Evolutionary conservation across 2,329 filamentous ascomycete species (phyloP).

Genomic region (Sarocladiaceae sp.): DNA sequence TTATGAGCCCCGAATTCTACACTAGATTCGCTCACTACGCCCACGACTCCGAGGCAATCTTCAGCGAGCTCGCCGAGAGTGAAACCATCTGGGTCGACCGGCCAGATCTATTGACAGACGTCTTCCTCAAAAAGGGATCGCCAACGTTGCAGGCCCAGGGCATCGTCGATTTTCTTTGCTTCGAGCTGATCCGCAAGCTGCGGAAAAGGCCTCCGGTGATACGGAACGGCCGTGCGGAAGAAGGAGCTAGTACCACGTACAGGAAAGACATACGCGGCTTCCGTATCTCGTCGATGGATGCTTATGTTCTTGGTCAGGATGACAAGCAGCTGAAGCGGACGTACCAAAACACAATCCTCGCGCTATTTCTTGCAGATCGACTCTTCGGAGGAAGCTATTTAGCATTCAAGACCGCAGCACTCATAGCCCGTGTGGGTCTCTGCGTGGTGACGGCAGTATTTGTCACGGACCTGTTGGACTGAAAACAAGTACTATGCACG

Average conservation of each 20-base stretch:
- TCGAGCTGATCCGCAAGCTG: conserved; percentile 38
- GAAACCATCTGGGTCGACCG: conserved; percentile 52
- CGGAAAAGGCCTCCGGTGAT: conserved; percentile 30
- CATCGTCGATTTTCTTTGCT: conserved; percentile 32
- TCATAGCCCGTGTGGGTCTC: not conserved
- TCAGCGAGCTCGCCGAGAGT: conserved; percentile 53
- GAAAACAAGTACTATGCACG: too few relatives aligned
- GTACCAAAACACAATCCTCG: conserved; percentile 33
- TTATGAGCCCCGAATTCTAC: conserved; percentile 63
- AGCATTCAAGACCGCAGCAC: not conserved
- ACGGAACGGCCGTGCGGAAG: not conserved
- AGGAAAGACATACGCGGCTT: conserved; percentile 38
- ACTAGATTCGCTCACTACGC: conserved; percentile 57
- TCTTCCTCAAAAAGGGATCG: conserved; percentile 34
- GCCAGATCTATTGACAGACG: conserved; percentile 42
- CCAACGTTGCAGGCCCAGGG: conserved; percentile 27
- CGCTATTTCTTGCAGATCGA: conserved; percentile 38
- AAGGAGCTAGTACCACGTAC: not conserved
- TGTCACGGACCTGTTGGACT: too few relatives aligned
- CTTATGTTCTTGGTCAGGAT: conserved; percentile 33
- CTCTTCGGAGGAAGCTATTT: conserved; percentile 21
- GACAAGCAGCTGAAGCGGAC: conserved; percentile 18
- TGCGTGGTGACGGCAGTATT: not conserved
- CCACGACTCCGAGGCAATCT: conserved; percentile 55
- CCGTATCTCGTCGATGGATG: conserved; percentile 46